These are phyloP conservation scores for Arabidopsis suecica DNA, from an alignment of 345 rosid species.

Conservation along the genomic window DNA sequence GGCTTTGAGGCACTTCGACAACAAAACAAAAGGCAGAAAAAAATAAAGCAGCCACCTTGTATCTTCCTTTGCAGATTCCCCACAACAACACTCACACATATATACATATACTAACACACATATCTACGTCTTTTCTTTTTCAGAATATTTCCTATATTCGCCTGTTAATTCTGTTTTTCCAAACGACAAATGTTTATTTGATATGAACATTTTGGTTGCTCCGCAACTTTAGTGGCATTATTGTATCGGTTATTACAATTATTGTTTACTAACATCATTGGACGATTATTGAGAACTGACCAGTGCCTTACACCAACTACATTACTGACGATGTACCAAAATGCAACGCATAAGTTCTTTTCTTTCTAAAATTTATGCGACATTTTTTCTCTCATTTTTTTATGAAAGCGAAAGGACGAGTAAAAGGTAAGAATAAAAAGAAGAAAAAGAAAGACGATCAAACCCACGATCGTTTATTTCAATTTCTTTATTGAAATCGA, in stretches of 20 bases:
- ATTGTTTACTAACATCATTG: conserved; percentile 19
- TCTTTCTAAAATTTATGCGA: background rate
- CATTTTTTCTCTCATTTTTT: conserved; percentile 3
- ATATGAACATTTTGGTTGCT: background rate
- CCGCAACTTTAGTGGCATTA: conserved; percentile 12
- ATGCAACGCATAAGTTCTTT: background rate
- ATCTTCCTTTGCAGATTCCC: conserved; percentile 42
- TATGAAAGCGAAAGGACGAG: conserved; percentile 39
- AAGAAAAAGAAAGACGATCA: conserved; percentile 38
- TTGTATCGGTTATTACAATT: background rate
- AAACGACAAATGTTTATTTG: conserved; percentile 10
- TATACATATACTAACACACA: background rate
- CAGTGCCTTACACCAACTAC: conserved; percentile 20
- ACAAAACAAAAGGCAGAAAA: conserved; percentile 35
- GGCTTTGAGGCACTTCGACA: conserved; percentile 35
- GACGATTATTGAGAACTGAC: conserved; percentile 31
- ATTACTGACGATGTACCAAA: conserved; percentile 15
- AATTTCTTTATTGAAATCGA: conserved; percentile 13
- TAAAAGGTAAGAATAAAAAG: conserved; percentile 25
- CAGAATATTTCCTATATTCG: conserved; percentile 7
- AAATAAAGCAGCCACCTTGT: conserved; percentile 43
- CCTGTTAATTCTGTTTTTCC: conserved; percentile 7
- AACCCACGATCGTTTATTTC: conserved; percentile 40
- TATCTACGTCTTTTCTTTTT: conserved; percentile 1
- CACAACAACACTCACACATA: conserved; percentile 42